Conservation (phyloP, 345 rosid species). For the Anastatica hierochuntica region DNA sequence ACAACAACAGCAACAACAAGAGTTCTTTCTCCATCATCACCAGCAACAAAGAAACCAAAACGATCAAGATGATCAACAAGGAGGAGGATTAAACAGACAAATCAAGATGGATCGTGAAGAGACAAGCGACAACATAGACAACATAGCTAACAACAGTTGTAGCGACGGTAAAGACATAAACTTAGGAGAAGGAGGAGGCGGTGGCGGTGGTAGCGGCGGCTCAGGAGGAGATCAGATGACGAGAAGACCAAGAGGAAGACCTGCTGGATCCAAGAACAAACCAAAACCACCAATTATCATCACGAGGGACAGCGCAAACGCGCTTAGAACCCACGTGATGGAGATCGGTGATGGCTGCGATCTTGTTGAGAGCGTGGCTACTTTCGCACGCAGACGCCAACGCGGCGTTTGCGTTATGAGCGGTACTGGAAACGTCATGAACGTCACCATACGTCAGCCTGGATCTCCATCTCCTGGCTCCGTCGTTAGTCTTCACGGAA, state of each 20-base stretch:
- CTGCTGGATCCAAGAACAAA: slow-evolving; percentile 93
- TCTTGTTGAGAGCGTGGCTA: slow-evolving; percentile 70
- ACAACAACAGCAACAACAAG: slow-evolving; percentile 32
- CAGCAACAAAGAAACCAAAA: slow-evolving; percentile 55
- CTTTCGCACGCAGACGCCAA: slow-evolving; percentile 88
- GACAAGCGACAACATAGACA: slow-evolving; percentile 28
- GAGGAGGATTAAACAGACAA: slow-evolving; percentile 38
- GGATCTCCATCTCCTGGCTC: slow-evolving; percentile 75
- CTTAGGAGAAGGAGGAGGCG: slow-evolving; percentile 20
- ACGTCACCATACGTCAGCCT: slow-evolving; percentile 86
- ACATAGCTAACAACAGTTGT: slow-evolving; percentile 23
- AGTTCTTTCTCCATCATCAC: slow-evolving; percentile 27
- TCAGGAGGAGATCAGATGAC: slow-evolving; percentile 42
- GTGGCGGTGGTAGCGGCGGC: too few relatives aligned
- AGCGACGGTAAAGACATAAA: slow-evolving; percentile 40
- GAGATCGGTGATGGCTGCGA: slow-evolving; percentile 90
- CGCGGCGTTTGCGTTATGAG: slow-evolving; percentile 92
- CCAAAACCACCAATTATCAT: slow-evolving; percentile 88
- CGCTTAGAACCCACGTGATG: slow-evolving; percentile 85
- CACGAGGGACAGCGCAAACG: slow-evolving; percentile 92
- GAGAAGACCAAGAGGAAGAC: slow-evolving; percentile 81
- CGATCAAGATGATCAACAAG: slow-evolving; percentile 49
- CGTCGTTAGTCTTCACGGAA: slow-evolving; percentile 71
- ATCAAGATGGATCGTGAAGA: slow-evolving; percentile 51
- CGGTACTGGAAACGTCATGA: slow-evolving; percentile 75